Evolutionary conservation across 2,329 filamentous ascomycete species (phyloP), one percentile per base, ranked within the genome.

Genomic region (Cytospora piceicola): DNA sequence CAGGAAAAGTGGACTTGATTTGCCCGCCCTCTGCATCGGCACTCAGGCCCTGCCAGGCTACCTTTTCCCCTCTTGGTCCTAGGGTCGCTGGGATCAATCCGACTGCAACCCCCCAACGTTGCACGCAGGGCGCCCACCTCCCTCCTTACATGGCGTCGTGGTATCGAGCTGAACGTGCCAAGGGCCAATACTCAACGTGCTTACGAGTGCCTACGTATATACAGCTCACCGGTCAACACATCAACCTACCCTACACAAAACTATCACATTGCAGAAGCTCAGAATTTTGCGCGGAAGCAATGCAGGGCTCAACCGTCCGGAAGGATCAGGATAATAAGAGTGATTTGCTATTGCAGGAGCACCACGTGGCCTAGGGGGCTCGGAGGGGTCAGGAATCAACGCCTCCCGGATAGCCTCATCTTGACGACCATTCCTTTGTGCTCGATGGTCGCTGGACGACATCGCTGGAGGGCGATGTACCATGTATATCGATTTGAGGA

Each of bases 31-130:
- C 39, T 46, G 46, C 49, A 54, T 63, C 61, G 63, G 39, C 46
- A 49, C n/a, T 49, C 46, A 49, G 46, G 46, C 46, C 46, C 46
- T 49, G 46, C 22, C 46, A 49, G 46, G 46, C 46, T 49, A 24
- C 46, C 32, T 66, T 46, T 57, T 57, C 53, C 61, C 53, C 51
- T 54, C 53, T 54, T 57, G n/a, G 61, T 57, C 56, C 56, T 55
- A 63, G 61, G 39, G 36, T 63, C 30, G 54, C 46, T 54, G 55
- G 30, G 34, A 42, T 59, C 46, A 56, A 36, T 65, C 63, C 66
- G 66, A 65, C 30, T 67, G 58, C 64, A 42, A 67, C 66, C 53
- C 53, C 66, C 53, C 32, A 22, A 67, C 11, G 66, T 63, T 65
- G 56, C 54, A 67, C 60, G 58, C 66, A 65, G 54, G 66, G 63